Percentiles rank a stretch among this genome's conserved stretches.
phyloP scores from a whole-genome alignment of 2,329 filamentous ascomycete genomes.

The Aspergillus fijiensis region DNA sequence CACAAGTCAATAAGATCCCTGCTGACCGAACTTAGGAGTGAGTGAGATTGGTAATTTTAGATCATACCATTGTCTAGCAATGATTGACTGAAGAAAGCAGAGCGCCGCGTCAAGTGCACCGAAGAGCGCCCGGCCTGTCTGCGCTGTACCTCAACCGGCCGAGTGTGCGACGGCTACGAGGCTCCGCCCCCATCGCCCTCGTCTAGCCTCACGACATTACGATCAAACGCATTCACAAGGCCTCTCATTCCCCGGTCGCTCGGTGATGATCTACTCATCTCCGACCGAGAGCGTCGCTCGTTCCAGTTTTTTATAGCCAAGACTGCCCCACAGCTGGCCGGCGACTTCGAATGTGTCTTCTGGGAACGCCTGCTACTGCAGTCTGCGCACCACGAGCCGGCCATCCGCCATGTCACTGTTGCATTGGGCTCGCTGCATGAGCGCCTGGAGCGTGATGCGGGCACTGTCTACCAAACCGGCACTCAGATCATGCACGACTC shows the following conservation, averaged over 20 bases:
- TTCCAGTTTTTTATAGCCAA: neutral
- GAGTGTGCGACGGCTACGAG: neutral
- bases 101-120: neutral
- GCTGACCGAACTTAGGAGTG: neutral
- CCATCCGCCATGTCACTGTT: neutral
- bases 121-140: neutral
- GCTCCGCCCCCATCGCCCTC: neutral
- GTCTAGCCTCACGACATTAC: neutral
- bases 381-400: neutral
- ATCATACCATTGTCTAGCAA: neutral
- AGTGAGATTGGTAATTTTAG: neutral
- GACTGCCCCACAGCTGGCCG: neutral
- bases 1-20: neutral
- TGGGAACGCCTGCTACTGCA: slow-evolving; percentile 1
- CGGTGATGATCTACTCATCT: neutral
- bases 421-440: slow-evolving; percentile 1
- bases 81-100: neutral
- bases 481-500: neutral
- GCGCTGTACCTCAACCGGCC: neutral
- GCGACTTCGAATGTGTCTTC: slow-evolving; percentile 2
- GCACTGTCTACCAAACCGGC: neutral
- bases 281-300: neutral
- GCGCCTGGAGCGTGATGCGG: neutral
- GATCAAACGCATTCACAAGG: neutral
- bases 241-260: neutral